These are phyloP conservation scores for Colletotrichum horii DNA, from an alignment of 2,329 filamentous ascomycete genomes.

Conservation along the genomic window DNA sequence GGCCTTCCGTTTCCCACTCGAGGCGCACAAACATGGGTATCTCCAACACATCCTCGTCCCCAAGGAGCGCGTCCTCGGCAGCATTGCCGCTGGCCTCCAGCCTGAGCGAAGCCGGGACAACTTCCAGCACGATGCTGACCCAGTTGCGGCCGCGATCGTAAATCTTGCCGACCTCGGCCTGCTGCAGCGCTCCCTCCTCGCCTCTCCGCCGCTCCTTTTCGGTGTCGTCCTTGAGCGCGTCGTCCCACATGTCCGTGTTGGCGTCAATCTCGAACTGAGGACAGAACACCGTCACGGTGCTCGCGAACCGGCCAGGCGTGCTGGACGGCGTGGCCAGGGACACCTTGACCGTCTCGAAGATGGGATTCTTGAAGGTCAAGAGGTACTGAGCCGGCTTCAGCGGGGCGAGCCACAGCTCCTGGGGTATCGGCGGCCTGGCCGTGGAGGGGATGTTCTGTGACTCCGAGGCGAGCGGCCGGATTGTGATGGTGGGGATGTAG, in stretches of 20 bases:
- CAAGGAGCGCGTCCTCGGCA: constrained; percentile 43
- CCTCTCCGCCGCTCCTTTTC: constrained; percentile 40
- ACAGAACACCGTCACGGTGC: constrained; percentile 88
- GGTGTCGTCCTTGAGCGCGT: constrained; percentile 72
- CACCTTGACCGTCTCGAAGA: constrained; percentile 89
- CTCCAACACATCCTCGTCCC: constrained; percentile 75
- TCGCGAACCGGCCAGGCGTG: constrained; percentile 78
- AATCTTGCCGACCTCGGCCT: constrained; percentile 89
- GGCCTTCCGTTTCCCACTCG: constrained; percentile 82
- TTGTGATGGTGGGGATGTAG: constrained; percentile 83
- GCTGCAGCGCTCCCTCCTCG: constrained; percentile 52
- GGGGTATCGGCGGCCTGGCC: constrained; percentile 34
- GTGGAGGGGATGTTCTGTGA: constrained; percentile 23
- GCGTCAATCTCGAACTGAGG: constrained; percentile 94
- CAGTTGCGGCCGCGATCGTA: constrained; percentile 94
- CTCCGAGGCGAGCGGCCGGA: constrained; percentile 64
- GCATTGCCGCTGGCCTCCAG: constrained; percentile 35
- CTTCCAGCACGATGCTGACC: constrained; percentile 92
- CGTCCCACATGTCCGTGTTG: constrained; percentile 88
- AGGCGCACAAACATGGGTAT: constrained; percentile 93
- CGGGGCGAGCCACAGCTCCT: constrained; percentile 54
- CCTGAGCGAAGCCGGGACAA: constrained; percentile 69
- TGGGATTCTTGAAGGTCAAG: constrained; percentile 89
- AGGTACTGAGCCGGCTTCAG: constrained; percentile 77
- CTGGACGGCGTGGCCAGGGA: constrained; percentile 83